Evolutionary conservation across 371 early-diverging fungal genomes (phyloP), one percentile per base, ranked within the genome.

Genomic region (Funneliformis caledonium): DNA sequence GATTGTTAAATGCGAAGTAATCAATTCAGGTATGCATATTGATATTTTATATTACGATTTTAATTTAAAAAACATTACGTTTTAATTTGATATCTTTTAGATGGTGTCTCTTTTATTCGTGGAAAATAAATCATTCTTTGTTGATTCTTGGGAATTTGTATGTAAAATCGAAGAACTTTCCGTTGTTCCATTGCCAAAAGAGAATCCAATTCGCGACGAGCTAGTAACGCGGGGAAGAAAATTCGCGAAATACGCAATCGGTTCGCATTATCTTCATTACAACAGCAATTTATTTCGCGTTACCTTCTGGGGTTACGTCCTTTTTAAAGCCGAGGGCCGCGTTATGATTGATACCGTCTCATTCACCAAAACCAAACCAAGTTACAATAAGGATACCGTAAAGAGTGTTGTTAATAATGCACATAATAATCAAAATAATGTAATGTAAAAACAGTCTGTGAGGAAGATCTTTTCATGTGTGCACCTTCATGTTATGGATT

Each of bases 401-500:
- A 60, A 50, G 4, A 50, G 2, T 14, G 11, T 11, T 50, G 2
- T n/a, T n/a, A n/a, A n/a, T n/a, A n/a, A 50, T 12, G 2, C 11
- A 1, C 50, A 7, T 12, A 50, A 50, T 50, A 11, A 50, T 50
- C 14, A 11, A 12, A 10, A 48, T 48, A 10, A 48, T 48, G 14
- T 50, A 14, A 50, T 50, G 47, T 60, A 76, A 76, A 78, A n/a
- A 60, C 45, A 37, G 62, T 88, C 31, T 87, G 87, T 7, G 43
- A 47, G n/a, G 56, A 81, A 14, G 68, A 89, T 19, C 65, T 64
- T 22, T 22, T 82, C 19, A 52, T 82, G 52, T 62, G 81, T 22
- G 87, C 85, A 86, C 89, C 89, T 4, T 85, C 88, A 7, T 67
- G 88, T 26, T 87, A 87, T 19, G 90, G 88, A 12, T 90, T 88